A percentile compares a stretch with the other conserved stretches of the same genome.
Evolutionary conservation across 2,329 filamentous ascomycete species (phyloP).

Genomic region (Pyricularia sp.): DNA sequence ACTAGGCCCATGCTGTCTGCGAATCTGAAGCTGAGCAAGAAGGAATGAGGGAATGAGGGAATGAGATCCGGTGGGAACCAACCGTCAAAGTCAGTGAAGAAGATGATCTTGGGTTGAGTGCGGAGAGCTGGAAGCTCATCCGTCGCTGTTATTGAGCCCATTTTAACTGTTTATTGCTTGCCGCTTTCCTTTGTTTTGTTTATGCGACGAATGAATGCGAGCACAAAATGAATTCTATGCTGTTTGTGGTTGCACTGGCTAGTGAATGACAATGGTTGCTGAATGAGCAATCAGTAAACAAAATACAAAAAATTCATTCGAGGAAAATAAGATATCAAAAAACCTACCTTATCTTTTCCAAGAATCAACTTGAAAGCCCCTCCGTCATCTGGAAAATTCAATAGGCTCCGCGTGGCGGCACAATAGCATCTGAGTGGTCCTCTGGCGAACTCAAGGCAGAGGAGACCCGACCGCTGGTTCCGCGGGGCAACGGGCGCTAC

Average conservation of each 20-base stretch:
- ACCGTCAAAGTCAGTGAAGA: conserved; percentile 98
- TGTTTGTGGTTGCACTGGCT: neutral
- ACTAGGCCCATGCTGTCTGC: no score
- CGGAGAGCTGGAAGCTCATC: conserved; percentile 46
- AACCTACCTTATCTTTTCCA: neutral
- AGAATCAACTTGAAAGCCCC: neutral
- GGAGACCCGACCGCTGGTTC: neutral
- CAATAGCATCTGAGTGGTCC: neutral
- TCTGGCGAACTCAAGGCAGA: neutral
- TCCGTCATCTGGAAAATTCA: neutral
- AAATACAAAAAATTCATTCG: neutral
- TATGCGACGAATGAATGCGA: neutral
- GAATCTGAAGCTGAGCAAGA: no score
- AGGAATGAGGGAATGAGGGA: no score
- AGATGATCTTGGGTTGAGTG: conserved; percentile 79
- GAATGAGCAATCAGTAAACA: neutral
- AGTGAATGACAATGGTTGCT: neutral
- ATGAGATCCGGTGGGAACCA: conserved; percentile 6
- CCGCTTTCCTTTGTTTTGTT: neutral
- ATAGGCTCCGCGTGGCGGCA: neutral
- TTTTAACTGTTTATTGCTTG: neutral
- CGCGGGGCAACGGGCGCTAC: neutral
- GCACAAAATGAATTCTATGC: neutral
- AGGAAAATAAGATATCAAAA: neutral
- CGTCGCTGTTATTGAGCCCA: conserved; percentile 10